Conservation (phyloP, 345 rosid species). For the Viola odorata region DNA sequence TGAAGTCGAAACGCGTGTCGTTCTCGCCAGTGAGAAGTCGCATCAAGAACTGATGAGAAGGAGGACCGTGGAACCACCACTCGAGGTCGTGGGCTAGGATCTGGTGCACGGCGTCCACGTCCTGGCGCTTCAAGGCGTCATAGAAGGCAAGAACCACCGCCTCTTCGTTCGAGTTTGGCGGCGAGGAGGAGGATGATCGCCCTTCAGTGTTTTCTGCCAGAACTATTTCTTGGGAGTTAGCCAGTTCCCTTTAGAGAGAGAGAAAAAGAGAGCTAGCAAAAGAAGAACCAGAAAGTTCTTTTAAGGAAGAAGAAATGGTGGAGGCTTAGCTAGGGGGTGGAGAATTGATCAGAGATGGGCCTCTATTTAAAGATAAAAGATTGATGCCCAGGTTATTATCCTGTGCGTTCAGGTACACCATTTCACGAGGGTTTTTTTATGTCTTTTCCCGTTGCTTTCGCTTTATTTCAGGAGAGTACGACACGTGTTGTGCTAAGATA, state of each 20-base stretch:
- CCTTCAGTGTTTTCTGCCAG: constrained; percentile 48
- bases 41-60: constrained; percentile 96
- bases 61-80: constrained; percentile 99
- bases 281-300: neutral
- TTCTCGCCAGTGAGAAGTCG: constrained; percentile 72
- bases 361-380: constrained; percentile 15
- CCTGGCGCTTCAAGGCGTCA: constrained; percentile 70
- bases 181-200: neutral
- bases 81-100: constrained; percentile 85
- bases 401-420: neutral
- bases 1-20: constrained; percentile 38
- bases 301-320: neutral
- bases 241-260: constrained; percentile 49
- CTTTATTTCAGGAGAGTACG: no score
- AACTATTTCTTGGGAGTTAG: constrained; percentile 38
- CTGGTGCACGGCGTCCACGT: constrained; percentile 69
- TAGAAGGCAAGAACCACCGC: constrained; percentile 85
- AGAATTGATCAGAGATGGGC: neutral
- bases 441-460: no score
- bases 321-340: neutral
- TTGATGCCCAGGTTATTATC: neutral
- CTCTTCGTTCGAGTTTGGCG: constrained; percentile 40
- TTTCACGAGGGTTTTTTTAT: no score
- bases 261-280: neutral
- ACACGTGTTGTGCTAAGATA: no score